Percentiles rank a stretch among this genome's conserved stretches.
These are phyloP conservation scores for Solanum tarijense DNA, from an alignment of 257 asterid genomes.

Conservation along the genomic window DNA sequence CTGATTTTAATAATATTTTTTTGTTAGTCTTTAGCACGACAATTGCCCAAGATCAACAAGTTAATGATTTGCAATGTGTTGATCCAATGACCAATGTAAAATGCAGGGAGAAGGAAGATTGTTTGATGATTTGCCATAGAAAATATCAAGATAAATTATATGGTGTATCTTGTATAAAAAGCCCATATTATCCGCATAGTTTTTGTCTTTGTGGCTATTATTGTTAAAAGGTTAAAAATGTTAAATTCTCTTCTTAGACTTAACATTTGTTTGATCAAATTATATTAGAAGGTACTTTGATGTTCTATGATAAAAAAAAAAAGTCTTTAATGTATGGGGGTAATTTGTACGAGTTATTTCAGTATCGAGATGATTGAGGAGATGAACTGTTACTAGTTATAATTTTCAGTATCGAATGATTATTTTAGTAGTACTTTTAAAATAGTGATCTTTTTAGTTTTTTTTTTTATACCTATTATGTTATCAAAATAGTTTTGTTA, in stretches of 20 bases:
- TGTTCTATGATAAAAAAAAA: neutral
- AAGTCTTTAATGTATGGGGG: neutral
- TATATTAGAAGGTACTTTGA: neutral
- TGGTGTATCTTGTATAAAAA: neutral
- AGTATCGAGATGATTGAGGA: no score
- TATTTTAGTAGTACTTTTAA: no score
- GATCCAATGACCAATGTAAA: neutral
- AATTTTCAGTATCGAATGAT: no score
- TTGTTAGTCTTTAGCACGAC: neutral
- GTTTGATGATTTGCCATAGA: neutral
- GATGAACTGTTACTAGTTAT: accelerated
- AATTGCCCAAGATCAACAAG: neutral
- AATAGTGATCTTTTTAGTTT: no score
- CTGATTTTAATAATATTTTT: neutral
- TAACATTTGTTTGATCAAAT: neutral
- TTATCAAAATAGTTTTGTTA: no score
- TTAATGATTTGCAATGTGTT: neutral
- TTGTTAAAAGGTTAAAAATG: neutral
- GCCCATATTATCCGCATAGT: neutral
- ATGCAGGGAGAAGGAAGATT: neutral
- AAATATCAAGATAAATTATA: neutral
- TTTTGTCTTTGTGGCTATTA: neutral
- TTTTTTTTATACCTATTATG: no score
- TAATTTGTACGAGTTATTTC: neutral
- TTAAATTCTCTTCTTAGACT: neutral